Percentiles rank a stretch among this genome's conserved stretches.
phyloP scores from a whole-genome alignment of 768 basidiomycete species.

The Mycena olivaceomarginata region DNA sequence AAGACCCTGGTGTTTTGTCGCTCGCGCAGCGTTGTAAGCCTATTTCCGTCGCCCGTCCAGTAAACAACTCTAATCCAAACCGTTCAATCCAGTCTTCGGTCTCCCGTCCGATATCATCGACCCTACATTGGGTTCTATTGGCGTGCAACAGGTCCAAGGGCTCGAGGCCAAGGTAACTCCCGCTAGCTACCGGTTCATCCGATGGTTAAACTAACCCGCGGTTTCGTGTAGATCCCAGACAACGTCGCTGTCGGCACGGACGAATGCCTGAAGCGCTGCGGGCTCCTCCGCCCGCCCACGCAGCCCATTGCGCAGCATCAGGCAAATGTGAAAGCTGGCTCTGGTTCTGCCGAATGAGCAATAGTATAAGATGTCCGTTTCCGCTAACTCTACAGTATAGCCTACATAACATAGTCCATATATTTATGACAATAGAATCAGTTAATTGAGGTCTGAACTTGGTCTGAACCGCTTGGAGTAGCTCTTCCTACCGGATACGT shows the following conservation, averaged over 20 bases:
- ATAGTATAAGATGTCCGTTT: not conserved
- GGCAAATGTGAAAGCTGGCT: constrained; percentile 31
- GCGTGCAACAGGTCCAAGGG: constrained; percentile 32
- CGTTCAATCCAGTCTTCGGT: constrained; percentile 41
- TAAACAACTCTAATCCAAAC: not conserved
- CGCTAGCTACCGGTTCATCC: too few species aligned
- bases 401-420: too few species aligned
- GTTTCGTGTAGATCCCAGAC: constrained; percentile 30
- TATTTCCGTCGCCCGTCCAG: not conserved
- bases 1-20: constrained; percentile 39
- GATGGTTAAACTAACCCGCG: not conserved
- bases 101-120: constrained; percentile 40
- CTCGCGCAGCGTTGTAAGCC: constrained; percentile 44
- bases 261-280: constrained; percentile 40
- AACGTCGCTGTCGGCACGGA: constrained; percentile 39
- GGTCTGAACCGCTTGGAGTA: too few species aligned
- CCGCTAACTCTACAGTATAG: not conserved
- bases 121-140: constrained; percentile 35
- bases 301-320: constrained; percentile 40
- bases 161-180: constrained; percentile 31
- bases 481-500: too few species aligned
- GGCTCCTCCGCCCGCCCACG: constrained; percentile 36
- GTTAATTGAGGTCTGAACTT: too few species aligned
- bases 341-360: constrained; percentile 8
- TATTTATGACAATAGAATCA: too few species aligned